These are phyloP conservation scores for Zangia roseola DNA, from an alignment of 768 basidiomycete genomes.

Conservation along the genomic window DNA sequence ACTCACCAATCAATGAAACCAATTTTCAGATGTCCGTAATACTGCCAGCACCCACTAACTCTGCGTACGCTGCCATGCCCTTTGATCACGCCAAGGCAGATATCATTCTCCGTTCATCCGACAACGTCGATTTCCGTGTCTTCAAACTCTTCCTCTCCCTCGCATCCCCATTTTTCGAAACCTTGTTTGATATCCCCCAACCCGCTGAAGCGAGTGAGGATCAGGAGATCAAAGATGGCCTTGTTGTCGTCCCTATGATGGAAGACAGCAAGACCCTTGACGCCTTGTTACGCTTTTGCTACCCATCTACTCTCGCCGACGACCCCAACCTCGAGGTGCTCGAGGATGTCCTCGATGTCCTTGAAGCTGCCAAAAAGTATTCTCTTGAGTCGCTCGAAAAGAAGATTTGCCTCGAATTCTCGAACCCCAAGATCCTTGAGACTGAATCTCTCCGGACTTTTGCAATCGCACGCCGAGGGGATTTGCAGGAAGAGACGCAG, in stretches of 20 bases:
- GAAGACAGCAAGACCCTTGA: constrained; percentile 23
- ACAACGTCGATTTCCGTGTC: constrained; percentile 30
- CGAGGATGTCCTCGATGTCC: constrained; percentile 4
- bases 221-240: constrained; percentile 14
- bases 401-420: constrained; percentile 17
- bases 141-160: constrained; percentile 33
- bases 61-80: constrained; percentile 13
- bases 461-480: constrained; percentile 26
- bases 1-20: neutral
- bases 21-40: neutral
- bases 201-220: constrained; percentile 7
- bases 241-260: constrained; percentile 18
- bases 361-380: constrained; percentile 18
- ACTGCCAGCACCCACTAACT: neutral
- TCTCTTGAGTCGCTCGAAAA: constrained; percentile 14
- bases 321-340: constrained; percentile 18
- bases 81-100: constrained; percentile 24
- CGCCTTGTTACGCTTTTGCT: constrained; percentile 25
- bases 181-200: constrained; percentile 33
- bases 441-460: constrained; percentile 30
- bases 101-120: constrained; percentile 28
- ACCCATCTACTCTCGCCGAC: constrained; percentile 21
- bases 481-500: constrained; percentile 21
- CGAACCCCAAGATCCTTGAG: constrained; percentile 17
- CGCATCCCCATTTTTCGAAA: constrained; percentile 33